These are phyloP conservation scores for Sarocladium strictum DNA, from an alignment of 2,329 filamentous ascomycete species.

Conservation along the genomic window DNA sequence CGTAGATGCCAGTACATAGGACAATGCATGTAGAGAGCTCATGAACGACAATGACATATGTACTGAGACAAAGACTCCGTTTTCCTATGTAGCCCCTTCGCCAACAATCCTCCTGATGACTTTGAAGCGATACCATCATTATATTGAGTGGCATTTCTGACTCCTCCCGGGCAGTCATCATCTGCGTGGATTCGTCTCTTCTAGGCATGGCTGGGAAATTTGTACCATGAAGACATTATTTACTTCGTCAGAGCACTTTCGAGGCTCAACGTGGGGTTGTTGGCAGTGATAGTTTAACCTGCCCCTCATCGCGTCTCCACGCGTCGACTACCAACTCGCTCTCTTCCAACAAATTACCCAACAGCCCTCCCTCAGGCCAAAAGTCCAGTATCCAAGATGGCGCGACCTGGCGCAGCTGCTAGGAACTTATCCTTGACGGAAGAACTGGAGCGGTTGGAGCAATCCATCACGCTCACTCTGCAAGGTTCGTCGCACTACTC, in stretches of 20 bases:
- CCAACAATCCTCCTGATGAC: too few relatives aligned
- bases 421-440: slow-evolving; percentile 76
- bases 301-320: slow-evolving; percentile 29
- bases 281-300: slow-evolving; percentile 2
- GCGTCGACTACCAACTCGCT: slow-evolving; percentile 11
- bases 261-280: background rate
- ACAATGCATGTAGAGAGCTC: background rate
- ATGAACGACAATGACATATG: background rate
- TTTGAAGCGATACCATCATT: too few relatives aligned
- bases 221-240: too few relatives aligned
- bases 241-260: background rate
- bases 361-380: background rate
- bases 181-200: too few relatives aligned
- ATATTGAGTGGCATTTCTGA: too few relatives aligned
- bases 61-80: background rate
- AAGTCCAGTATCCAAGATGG: slow-evolving; percentile 32
- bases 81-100: background rate
- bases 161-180: too few relatives aligned
- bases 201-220: too few relatives aligned
- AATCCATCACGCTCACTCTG: slow-evolving; percentile 91
- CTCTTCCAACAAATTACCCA: background rate
- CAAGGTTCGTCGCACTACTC: slow-evolving; percentile 56
- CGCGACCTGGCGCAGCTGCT: slow-evolving; percentile 40
- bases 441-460: slow-evolving; percentile 91
- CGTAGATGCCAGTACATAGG: background rate